Conservation (phyloP, 2,329 filamentous ascomycete genomes). For the Venturia nashicola region DNA sequence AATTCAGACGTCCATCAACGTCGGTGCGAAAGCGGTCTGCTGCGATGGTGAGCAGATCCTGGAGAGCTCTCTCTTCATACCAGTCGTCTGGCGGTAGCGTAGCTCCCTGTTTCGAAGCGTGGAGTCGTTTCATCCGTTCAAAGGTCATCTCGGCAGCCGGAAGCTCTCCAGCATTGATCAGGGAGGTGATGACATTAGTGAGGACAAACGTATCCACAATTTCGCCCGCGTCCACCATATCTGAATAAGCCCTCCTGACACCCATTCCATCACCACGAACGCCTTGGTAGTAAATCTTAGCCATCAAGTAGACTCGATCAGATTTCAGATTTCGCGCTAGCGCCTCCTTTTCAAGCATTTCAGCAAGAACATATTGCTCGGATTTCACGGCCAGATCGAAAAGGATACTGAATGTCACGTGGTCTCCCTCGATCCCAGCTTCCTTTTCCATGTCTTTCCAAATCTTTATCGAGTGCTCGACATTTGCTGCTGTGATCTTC, state of each 20-base stretch:
- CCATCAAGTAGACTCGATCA: slow-evolving; percentile 64
- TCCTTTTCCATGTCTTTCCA: slow-evolving; percentile 85
- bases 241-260: slow-evolving; percentile 64
- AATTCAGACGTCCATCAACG: slow-evolving; percentile 41
- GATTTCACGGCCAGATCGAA: slow-evolving; percentile 82
- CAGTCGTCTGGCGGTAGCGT: slow-evolving; percentile 1
- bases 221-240: slow-evolving; percentile 74
- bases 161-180: slow-evolving; percentile 66
- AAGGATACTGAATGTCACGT: slow-evolving; percentile 85
- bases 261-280: slow-evolving; percentile 60
- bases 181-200: slow-evolving; percentile 72
- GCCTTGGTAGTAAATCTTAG: slow-evolving; percentile 74
- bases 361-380: slow-evolving; percentile 70
- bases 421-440: slow-evolving; percentile 51
- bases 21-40: slow-evolving; percentile 21
- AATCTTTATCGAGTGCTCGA: slow-evolving; percentile 58
- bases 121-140: slow-evolving; percentile 62
- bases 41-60: slow-evolving; percentile 33
- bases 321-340: slow-evolving; percentile 50
- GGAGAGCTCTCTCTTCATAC: slow-evolving; percentile 13
- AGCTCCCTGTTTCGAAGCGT: slow-evolving; percentile 25
- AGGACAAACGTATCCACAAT: slow-evolving; percentile 78
- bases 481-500: slow-evolving; percentile 43
- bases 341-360: slow-evolving; percentile 80
- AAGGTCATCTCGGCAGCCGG: slow-evolving; percentile 71